Evolutionary conservation across 805 yeast species (phyloP).

Genomic region (Sugiyamaella qingdaonensis): DNA sequence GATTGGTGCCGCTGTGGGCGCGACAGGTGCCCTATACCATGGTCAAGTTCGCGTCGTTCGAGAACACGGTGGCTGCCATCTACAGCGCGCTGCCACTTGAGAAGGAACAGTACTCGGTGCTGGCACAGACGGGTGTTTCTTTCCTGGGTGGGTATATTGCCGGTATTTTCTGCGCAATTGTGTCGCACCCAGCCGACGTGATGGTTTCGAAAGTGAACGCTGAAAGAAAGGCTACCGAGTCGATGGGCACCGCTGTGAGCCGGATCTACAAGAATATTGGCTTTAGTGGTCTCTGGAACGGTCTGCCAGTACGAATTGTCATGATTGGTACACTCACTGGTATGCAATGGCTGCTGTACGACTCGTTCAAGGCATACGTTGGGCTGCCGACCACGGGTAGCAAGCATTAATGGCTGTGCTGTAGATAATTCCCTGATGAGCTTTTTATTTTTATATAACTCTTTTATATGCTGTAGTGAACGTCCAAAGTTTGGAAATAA

Average conservation of each 20-base stretch:
- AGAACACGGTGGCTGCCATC: conserved; percentile 78
- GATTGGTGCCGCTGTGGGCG: conserved; percentile 87
- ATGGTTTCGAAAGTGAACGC: conserved; percentile 91
- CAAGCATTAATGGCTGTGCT: conserved; percentile 13
- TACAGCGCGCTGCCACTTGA: conserved; percentile 70
- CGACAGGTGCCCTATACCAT: conserved; percentile 98
- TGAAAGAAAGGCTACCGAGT: conserved; percentile 61
- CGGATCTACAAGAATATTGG: conserved; percentile 84
- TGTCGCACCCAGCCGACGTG: conserved; percentile 98
- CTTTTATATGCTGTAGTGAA: too few species aligned
- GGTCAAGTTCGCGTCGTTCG: conserved; percentile 95
- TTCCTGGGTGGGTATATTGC: conserved; percentile 96
- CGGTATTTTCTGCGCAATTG: conserved; percentile 93
- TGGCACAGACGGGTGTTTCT: conserved; percentile 90
- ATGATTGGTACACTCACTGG: conserved; percentile 98
- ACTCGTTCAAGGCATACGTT: conserved; percentile 88
- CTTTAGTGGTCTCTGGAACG: conserved; percentile 90
- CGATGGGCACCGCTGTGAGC: conserved; percentile 58
- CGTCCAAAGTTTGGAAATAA: too few species aligned
- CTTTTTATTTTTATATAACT: neutral
- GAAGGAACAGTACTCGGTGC: conserved; percentile 61
- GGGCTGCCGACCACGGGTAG: conserved; percentile 94
- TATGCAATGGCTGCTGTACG: conserved; percentile 94
- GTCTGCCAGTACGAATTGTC: conserved; percentile 86
- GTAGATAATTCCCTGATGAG: neutral